phyloP scores from a whole-genome alignment of 2,329 filamentous ascomycete species.

The Myriosclerotinia duriaeana region DNA sequence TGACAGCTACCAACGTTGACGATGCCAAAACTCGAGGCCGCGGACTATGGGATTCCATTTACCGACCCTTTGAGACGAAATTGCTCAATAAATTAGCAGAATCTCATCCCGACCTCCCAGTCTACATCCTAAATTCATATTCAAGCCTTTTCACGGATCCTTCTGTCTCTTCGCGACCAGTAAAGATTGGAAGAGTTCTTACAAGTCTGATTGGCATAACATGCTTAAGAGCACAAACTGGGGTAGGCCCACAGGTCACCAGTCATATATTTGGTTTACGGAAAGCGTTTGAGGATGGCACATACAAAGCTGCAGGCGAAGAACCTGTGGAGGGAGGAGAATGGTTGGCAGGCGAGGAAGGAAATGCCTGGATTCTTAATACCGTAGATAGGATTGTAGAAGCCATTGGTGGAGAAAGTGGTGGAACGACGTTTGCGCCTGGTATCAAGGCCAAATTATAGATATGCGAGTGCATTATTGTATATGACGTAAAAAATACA shows the following conservation, averaged over 20 bases:
- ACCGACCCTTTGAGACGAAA: conserved; percentile 71
- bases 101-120: conserved; percentile 79
- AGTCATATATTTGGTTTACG: conserved; percentile 79
- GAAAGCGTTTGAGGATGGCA: conserved; percentile 71
- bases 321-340: conserved; percentile 50
- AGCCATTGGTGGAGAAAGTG: conserved; percentile 48
- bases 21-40: conserved; percentile 58
- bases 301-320: conserved; percentile 49
- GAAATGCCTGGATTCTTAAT: conserved; percentile 61
- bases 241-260: conserved; percentile 77
- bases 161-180: conserved; percentile 43
- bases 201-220: conserved; percentile 73
- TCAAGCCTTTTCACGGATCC: conserved; percentile 72
- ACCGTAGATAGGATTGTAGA: conserved; percentile 61
- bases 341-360: conserved; percentile 66
- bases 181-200: conserved; percentile 64
- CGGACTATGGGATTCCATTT: conserved; percentile 73
- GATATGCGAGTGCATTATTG: neutral
- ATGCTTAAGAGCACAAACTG: conserved; percentile 74
- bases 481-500: neutral
- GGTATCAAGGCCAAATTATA: conserved; percentile 37
- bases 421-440: conserved; percentile 50
- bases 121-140: conserved; percentile 78
- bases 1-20: conserved; percentile 51
- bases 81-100: conserved; percentile 67